phyloP scores from a whole-genome alignment of 2,329 filamentous ascomycete genomes.

The Bipolaris gigantea region DNA sequence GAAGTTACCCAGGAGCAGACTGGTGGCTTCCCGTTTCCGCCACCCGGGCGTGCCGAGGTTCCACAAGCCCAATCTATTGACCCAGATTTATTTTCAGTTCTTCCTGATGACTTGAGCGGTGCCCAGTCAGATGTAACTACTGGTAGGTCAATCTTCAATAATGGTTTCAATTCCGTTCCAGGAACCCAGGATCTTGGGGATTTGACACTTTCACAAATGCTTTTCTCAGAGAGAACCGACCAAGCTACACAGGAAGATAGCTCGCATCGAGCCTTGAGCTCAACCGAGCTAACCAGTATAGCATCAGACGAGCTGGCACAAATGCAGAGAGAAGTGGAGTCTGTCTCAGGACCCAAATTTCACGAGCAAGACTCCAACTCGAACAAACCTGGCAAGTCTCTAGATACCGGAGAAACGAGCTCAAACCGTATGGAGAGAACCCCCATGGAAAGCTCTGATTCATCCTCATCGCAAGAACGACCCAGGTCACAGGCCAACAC shows the following conservation, averaged over 20 bases:
- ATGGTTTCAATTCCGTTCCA: conserved; percentile 6
- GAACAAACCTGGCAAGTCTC: neutral
- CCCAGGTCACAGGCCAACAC: conserved; percentile 39
- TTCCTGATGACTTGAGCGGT: conserved; percentile 3
- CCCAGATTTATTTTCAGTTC: neutral
- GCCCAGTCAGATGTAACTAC: conserved; percentile 4
- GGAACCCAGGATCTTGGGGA: conserved; percentile 12
- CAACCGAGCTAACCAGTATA: conserved; percentile 14
- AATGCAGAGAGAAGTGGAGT: conserved; percentile 3
- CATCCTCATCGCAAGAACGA: conserved; percentile 19
- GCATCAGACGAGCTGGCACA: conserved; percentile 15
- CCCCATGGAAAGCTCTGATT: conserved; percentile 4
- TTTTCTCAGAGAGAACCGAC: neutral
- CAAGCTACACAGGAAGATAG: neutral
- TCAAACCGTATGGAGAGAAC: neutral
- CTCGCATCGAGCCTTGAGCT: neutral
- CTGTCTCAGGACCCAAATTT: neutral
- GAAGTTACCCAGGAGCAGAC: neutral
- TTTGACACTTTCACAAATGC: neutral
- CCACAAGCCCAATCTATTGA: neutral
- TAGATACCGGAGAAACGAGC: neutral
- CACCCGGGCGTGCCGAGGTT: neutral
- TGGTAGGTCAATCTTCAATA: conserved; percentile 6
- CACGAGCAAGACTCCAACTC: neutral
- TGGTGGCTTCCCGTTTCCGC: neutral